Evolutionary conservation across 176 grass and related monocot species (phyloP).

Genomic region (Leersia perrieri): DNA sequence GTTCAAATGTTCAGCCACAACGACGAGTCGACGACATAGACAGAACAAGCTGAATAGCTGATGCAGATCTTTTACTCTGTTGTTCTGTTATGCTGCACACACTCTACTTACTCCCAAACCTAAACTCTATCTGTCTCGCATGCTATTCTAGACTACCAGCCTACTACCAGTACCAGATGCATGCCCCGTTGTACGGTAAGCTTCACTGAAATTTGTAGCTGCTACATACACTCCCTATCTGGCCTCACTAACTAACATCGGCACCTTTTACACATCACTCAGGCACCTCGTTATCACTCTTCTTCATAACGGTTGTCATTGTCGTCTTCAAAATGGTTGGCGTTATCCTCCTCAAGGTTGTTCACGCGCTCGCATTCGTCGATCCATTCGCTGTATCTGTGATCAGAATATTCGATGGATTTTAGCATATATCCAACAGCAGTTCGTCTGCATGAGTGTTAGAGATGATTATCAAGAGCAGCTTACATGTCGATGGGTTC

Average conservation of each 20-base stretch:
- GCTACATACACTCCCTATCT: not conserved
- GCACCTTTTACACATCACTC: not conserved
- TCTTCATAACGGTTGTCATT: not conserved
- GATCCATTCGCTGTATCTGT: constrained; percentile 85
- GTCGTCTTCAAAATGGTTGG: not conserved
- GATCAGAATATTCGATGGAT: not conserved
- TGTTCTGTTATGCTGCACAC: not conserved
- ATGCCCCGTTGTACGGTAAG: not conserved
- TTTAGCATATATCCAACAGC: not conserved
- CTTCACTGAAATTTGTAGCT: not conserved
- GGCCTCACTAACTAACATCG: not conserved
- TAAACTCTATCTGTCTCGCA: not conserved
- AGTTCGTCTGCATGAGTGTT: not conserved
- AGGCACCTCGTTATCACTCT: not conserved
- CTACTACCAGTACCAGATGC: too few species aligned
- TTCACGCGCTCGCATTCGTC: constrained; percentile 75
- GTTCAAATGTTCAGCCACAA: not conserved
- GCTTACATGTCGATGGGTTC: constrained; percentile 81
- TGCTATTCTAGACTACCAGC: not conserved
- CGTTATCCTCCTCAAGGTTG: constrained; percentile 60
- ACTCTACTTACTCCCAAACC: not conserved
- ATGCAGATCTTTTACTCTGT: not conserved
- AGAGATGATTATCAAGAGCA: not conserved
- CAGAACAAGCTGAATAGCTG: not conserved
- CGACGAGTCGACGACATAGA: not conserved